phyloP scores from a whole-genome alignment of 2,329 filamentous ascomycete species.

The Chrysoporthe cubensis region DNA sequence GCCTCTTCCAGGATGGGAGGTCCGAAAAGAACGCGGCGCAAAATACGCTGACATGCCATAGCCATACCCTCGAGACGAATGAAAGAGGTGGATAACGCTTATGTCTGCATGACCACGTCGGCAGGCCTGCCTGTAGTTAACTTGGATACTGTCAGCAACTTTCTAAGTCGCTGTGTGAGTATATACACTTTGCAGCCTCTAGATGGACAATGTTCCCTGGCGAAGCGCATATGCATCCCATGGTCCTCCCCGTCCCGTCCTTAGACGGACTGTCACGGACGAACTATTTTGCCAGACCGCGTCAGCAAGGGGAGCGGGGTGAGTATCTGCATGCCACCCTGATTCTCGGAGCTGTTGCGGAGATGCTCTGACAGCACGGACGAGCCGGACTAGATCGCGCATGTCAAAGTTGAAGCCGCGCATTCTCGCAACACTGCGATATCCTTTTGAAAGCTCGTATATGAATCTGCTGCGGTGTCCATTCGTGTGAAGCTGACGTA shows the following conservation, averaged over 20 bases:
- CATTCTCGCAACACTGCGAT: background rate
- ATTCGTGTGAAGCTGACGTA: background rate
- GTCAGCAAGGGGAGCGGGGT: background rate
- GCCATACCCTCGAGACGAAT: background rate
- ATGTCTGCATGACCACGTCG: background rate
- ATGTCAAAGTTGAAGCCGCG: background rate
- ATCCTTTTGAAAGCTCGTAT: background rate
- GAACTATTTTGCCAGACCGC: background rate
- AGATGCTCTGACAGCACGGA: background rate
- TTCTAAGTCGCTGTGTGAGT: background rate
- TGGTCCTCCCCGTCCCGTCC: background rate
- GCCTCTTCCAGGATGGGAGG: too few relatives aligned
- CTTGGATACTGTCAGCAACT: background rate
- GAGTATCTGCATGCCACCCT: background rate
- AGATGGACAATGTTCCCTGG: background rate
- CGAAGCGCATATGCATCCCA: background rate
- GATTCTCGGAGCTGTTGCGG: too few relatives aligned
- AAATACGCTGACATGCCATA: background rate
- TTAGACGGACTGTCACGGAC: too few relatives aligned
- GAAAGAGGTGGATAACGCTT: background rate
- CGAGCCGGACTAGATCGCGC: background rate
- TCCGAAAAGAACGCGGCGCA: too few relatives aligned
- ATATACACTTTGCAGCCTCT: background rate
- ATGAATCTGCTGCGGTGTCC: background rate
- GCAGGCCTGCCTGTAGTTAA: background rate